Evolutionary conservation across 2,329 filamentous ascomycete species (phyloP).

Genomic region (Didymella arachidicola): DNA sequence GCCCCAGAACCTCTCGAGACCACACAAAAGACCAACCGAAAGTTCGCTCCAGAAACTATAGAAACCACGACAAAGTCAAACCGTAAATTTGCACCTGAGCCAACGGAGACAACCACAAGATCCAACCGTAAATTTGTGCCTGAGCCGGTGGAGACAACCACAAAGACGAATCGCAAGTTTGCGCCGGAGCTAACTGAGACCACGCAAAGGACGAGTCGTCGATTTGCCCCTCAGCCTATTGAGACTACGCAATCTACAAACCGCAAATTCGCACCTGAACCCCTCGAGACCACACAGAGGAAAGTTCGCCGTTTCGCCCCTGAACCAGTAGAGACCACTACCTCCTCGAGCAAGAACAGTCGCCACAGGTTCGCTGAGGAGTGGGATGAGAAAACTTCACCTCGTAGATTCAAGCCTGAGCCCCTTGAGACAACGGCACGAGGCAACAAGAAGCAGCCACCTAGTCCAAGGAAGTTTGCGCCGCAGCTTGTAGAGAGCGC

Average conservation of each 20-base stretch:
- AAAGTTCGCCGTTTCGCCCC: conserved; percentile 54
- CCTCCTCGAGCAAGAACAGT: conserved; percentile 32
- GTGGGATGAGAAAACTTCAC: conserved; percentile 35
- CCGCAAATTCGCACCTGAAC: conserved; percentile 55
- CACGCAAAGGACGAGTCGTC: conserved; percentile 41
- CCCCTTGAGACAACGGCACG: conserved; percentile 39
- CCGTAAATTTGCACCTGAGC: conserved; percentile 38
- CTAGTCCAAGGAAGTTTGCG: conserved; percentile 64
- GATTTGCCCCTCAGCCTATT: conserved; percentile 62
- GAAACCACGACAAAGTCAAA: conserved; percentile 46
- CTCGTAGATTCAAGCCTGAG: conserved; percentile 41
- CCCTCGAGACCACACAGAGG: conserved; percentile 48
- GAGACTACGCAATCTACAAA: conserved; percentile 68
- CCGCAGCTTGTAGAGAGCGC: conserved; percentile 85
- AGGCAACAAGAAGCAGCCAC: conserved; percentile 33
- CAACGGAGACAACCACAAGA: conserved; percentile 36
- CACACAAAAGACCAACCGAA: conserved; percentile 58
- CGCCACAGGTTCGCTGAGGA: conserved; percentile 40
- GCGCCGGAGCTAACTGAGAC: conserved; percentile 51
- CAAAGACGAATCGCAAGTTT: conserved; percentile 60
- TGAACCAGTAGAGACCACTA: conserved; percentile 40
- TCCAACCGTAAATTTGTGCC: conserved; percentile 68
- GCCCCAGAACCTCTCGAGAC: conserved; percentile 78
- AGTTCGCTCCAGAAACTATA: conserved; percentile 64
- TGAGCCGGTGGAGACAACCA: conserved; percentile 74